Conservation (phyloP, 2,329 filamentous ascomycete species). For the Tolypocladium paradoxum region DNA sequence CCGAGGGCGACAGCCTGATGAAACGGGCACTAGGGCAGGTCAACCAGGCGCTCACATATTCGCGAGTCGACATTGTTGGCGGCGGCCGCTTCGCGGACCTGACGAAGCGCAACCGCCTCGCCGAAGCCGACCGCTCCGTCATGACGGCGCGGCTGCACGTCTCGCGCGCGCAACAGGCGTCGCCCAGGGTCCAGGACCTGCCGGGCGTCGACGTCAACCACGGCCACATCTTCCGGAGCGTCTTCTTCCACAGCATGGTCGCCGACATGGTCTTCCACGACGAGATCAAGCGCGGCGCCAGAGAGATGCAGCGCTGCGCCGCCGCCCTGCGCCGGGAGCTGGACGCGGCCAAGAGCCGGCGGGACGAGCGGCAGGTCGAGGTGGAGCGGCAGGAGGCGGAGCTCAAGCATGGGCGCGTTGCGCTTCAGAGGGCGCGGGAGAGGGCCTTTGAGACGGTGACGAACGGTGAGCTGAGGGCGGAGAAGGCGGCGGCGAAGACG, state of each 20-base stretch:
- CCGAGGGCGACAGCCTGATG: conserved; percentile 26
- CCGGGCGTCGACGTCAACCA: conserved; percentile 31
- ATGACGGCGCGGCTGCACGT: conserved; percentile 28
- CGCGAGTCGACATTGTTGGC: conserved; percentile 37
- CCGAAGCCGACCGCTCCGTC: conserved; percentile 32
- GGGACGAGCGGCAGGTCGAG: conserved; percentile 18
- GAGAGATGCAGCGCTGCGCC: conserved; percentile 23
- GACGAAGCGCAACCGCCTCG: conserved; percentile 42
- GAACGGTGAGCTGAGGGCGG: too few relatives aligned
- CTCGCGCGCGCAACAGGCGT: conserved; percentile 27
- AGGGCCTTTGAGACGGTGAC: conserved; percentile 17
- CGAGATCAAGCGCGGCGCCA: conserved; percentile 34
- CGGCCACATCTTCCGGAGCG: conserved; percentile 35
- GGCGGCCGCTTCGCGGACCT: conserved; percentile 37
- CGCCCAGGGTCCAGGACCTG: conserved; percentile 26
- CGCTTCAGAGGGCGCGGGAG: conserved; percentile 33
- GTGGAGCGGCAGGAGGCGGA: conserved; percentile 16
- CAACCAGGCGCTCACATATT: conserved; percentile 28
- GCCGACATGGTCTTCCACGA: conserved; percentile 40
- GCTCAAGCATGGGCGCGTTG: conserved; percentile 21
- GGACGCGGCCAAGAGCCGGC: conserved; percentile 18
- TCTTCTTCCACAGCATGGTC: conserved; percentile 46
- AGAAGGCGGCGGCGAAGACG: background rate
- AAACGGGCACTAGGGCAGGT: conserved; percentile 24
- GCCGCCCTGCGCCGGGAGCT: conserved; percentile 20